Evolutionary conservation across 306 rosid genomes (phyloP), one percentile per base, ranked within the genome.

Genomic region (Prunus mira): DNA sequence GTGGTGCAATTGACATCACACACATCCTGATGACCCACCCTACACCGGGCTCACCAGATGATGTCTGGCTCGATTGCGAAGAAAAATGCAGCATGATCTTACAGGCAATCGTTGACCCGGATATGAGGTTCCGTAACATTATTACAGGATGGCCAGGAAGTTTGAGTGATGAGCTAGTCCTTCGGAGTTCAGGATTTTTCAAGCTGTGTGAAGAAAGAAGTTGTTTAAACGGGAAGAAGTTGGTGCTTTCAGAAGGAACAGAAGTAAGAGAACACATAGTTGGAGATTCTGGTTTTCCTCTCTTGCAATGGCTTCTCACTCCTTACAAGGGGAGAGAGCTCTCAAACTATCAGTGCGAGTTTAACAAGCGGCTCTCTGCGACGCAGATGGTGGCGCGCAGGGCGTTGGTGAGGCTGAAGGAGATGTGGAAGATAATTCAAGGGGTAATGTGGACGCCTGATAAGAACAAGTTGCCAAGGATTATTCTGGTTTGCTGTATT

Each of bases 91-190:
- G 98, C 90, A 93, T 93, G 97, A 65, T 83, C 69, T 74, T 93
- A 84, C 98, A 88, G 84, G 98, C 90, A 78, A 80, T 93, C 13
- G 97, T 93, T 67, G 98, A 93, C 76, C 88, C 96, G 0, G 86
- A 87, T 69, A 73, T 90, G 90, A 89, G 92, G 85, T 89, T 93
- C 82, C 85, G 88, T 14, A 90, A 88, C 85, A 76, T 93, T 79
- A 81, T 91, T 69, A 76, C 92, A 4, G 97, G 98, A 56, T 93
- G 98, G 96, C 98, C 98, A 1, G 97, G 98, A 80, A 93, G 96
- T 75, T 28, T 91, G 73, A 86, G 87, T 13, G 97, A 93, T 47
- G 83, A 81, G 19, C 45, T 57, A n/a, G 88, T 88, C 56, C 93
- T 93, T 20, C 75, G 27, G 78, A 90, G 92, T 78, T 93, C 93